Evolutionary conservation across 1,284 basidiomycete species (phyloP), one percentile per base, ranked within the genome.

Genomic region (Rhodotorula sp.): DNA sequence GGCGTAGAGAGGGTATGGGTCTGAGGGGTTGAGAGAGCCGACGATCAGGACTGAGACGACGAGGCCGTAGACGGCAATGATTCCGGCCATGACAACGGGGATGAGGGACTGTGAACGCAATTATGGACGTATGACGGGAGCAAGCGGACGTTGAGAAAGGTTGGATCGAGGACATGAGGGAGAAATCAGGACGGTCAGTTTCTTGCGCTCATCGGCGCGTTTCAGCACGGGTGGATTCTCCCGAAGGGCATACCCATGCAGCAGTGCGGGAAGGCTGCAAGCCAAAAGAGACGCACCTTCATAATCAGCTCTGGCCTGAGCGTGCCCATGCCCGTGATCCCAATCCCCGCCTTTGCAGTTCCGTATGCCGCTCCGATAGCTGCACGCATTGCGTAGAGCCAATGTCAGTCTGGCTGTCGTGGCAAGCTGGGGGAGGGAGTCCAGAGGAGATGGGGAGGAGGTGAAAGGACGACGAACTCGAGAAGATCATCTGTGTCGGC

Each of bases 81-180:
- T 98, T 93, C 94, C 94, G 85, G 94, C 93, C 94, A 99, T 98
- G 82, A 99, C 90, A 81, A 98, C 94, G 34, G 94, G 94, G 79
- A 97, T 92, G 72, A 95, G 85, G 48, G 90, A 93, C 90, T 93
- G 72, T 27, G 56, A 34, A 44, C 2, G 39, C 19, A 17, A 13
- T 15, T 3, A 15, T 15, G 39, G 34, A 52, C 20, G 22, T 55
- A 4, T 20, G 24, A 53, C 27, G 44, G 39, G 39, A 44, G 39
- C 13, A 15, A 44, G 13, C 3, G 39, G 39, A 44, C 9, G 34
- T 15, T 17, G 19, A 49, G 51, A 15, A 49, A 5, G 29, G 39
- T 10, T 44, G 27, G 20, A 9, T 0, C 4, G 51, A 22, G 54
- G 27, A 29, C 13, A 39, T 15, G 39, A 29, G 19, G 51, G 60